phyloP scores from a whole-genome alignment of 768 basidiomycete species.

The Suillus spraguei region DNA sequence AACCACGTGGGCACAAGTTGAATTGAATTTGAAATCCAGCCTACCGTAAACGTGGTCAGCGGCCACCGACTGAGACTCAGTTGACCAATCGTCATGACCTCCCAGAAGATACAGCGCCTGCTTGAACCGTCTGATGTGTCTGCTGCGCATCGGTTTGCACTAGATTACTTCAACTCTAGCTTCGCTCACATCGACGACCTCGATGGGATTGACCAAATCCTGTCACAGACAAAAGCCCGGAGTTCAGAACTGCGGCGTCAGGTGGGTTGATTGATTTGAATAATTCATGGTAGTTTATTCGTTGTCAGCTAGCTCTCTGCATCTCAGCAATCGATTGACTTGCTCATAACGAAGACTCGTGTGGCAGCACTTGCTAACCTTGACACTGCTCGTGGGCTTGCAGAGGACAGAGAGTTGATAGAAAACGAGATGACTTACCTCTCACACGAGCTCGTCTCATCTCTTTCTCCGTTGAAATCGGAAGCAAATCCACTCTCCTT shows the following conservation, averaged over 20 bases:
- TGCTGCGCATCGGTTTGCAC: slow-evolving; percentile 35
- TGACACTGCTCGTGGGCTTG: slow-evolving; percentile 69
- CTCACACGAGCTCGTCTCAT: slow-evolving; percentile 63
- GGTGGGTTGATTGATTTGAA: slow-evolving; percentile 3
- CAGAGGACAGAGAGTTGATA: slow-evolving; percentile 74
- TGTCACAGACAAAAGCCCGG: slow-evolving; percentile 45
- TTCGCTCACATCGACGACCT: slow-evolving; percentile 53
- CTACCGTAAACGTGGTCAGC: neutral
- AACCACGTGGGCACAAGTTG: slow-evolving; percentile 23
- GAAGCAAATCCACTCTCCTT: slow-evolving; percentile 63
- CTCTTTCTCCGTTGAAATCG: slow-evolving; percentile 43
- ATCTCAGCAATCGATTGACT: slow-evolving; percentile 52
- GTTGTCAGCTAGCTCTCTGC: slow-evolving; percentile 56
- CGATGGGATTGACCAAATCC: slow-evolving; percentile 38
- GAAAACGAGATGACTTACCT: slow-evolving; percentile 77
- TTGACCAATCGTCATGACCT: slow-evolving; percentile 38
- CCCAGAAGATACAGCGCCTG: slow-evolving; percentile 48
- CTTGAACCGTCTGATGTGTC: slow-evolving; percentile 52
- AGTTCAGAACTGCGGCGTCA: slow-evolving; percentile 5
- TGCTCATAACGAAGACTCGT: slow-evolving; percentile 51
- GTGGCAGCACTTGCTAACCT: slow-evolving; percentile 50
- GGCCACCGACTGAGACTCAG: neutral
- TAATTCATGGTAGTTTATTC: slow-evolving; percentile 1
- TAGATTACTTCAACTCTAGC: slow-evolving; percentile 44
- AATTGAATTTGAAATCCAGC: neutral